Evolutionary conservation across 495 filamentous ascomycete genomes (phyloP).

Genomic region (Peziza echinospora): DNA sequence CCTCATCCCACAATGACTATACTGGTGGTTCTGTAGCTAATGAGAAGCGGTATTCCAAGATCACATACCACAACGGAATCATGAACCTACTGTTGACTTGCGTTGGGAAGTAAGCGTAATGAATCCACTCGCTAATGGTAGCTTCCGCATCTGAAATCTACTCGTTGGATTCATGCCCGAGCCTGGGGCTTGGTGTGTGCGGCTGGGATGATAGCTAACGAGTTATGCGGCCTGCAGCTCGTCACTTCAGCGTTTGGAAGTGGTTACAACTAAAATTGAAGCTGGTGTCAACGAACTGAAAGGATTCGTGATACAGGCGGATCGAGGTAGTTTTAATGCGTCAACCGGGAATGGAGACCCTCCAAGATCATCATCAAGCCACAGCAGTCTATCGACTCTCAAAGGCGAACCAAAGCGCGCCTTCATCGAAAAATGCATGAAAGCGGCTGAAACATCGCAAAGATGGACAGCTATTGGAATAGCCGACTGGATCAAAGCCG

Average conservation of each 20-base stretch:
- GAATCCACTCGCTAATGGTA: background rate
- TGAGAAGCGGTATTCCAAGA: slow-evolving; percentile 5
- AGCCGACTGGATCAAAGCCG: slow-evolving; percentile 19
- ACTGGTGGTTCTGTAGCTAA: too few relatives aligned
- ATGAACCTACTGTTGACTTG: slow-evolving; percentile 18
- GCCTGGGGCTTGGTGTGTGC: too few relatives aligned
- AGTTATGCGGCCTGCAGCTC: too few relatives aligned
- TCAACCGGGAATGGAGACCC: slow-evolving; percentile 1
- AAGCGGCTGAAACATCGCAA: slow-evolving; percentile 11
- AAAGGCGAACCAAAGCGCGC: slow-evolving; percentile 7
- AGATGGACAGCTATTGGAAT: slow-evolving; percentile 19
- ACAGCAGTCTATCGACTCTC: slow-evolving; percentile 1
- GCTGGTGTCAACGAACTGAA: slow-evolving; percentile 11
- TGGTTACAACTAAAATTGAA: slow-evolving; percentile 5
- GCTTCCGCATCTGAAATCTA: background rate
- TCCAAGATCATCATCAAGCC: background rate
- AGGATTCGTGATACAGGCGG: too few relatives aligned
- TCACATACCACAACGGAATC: slow-evolving; percentile 14
- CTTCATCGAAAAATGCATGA: too few relatives aligned
- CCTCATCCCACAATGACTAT: background rate
- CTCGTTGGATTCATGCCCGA: slow-evolving; percentile 2
- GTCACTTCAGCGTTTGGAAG: slow-evolving; percentile 18
- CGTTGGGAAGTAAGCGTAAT: slow-evolving; percentile 12
- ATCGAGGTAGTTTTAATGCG: slow-evolving; percentile 2
- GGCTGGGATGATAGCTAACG: too few relatives aligned